Evolutionary conservation across 176 grass and related monocot genomes (phyloP), one percentile per base, ranked within the genome.

Genomic region (Eragrostis curvula): DNA sequence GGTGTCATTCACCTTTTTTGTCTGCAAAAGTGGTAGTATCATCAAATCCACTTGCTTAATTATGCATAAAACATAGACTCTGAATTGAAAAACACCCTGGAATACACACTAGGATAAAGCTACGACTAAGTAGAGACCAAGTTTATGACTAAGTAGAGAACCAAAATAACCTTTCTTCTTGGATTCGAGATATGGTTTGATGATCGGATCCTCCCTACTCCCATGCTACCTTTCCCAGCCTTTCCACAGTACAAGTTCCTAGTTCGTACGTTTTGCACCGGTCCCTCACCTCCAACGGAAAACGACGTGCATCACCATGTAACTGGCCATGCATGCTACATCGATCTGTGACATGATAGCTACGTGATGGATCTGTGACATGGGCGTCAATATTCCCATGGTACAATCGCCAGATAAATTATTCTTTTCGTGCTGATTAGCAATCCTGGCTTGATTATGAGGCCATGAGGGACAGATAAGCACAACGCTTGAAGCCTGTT

Each of bases 161-260:
- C 36, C 53, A 80, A 68, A 69, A 53, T 63, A 29, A 30, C 40
- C 42, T 81, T 57, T 65, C 13, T 78, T n/a, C 52, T 41, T 68
- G 50, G 73, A 67, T 86, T 90, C 18, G 74, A 78, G 66, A 86
- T 90, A 83, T 78, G 79, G 74, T 60, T 40, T 13, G 65, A 66
- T 13, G 65, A 66, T 74, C 18, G 50, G 51, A 83, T 83, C 17
- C 73, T 66, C 1, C 12, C 83, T 78, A 78, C 28, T 51, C 82
- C 27, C 64, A 70, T 63, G 43, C 42, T 42, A 24, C 32, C 2
- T 27, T 18, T 28, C 21, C 1, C 28, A 66, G 57, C n/a, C 66
- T 72, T 89, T 75, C 69, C 71, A 59, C 10, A 43, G 81, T 70
- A 85, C 44, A 61, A 23, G 70, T 74, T 60, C 86, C 81, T 25